Base-by-base conservation (phyloP, 169 alveolate species). In the Plasmodium knowlesi region DNA sequence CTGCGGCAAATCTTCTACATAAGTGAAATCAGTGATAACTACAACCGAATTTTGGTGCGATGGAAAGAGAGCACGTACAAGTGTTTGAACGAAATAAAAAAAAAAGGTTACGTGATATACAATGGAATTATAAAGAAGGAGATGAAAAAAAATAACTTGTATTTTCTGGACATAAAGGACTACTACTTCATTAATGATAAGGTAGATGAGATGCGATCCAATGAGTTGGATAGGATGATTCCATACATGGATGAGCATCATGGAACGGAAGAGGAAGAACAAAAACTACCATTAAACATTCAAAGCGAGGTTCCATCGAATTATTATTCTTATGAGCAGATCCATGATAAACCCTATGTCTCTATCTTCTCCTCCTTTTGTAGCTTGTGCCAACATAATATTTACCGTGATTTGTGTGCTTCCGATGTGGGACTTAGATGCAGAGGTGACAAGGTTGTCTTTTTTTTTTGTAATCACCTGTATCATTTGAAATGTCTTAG, bases 391-490 rank as follows among this genome's bases (percentile, higher is more conserved):
- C 71, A 74, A 19, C 57, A 86, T 76, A 86, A 86, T 32, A 78
- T 86, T 53, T 86, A 86, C 67, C 71, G 16, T 41, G 57, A 86
- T 74, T 3, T 43, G 12, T 30, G 30, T 10, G 43, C 57, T 9
- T 32, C 25, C 9, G 70, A 34, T 10, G 32, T 50, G 53, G n/a
- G 41, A 25, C 30, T 61, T 14, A 39, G 41, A 50, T 53, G 22
- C 46, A 76, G 81, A 76, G 37, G 80, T 34, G 80, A 86, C 61
- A 54, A 6, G 19, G 67, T 86, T 54, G 81, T 70, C 30, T 86
- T 86, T 57, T 86, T 86, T 86, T 86, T 86, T 74, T 86, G 93
- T 86, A 86, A 86, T 54, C 93, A 86, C 67, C 16, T 86, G 5
- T 86, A 86, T 54, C 93, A 86, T 76, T 86, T 86, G 67, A 86